A percentile compares a stretch with the other conserved stretches of the same genome.
phyloP scores from a whole-genome alignment of 2,329 filamentous ascomycete genomes.

The Xylaria sp. region DNA sequence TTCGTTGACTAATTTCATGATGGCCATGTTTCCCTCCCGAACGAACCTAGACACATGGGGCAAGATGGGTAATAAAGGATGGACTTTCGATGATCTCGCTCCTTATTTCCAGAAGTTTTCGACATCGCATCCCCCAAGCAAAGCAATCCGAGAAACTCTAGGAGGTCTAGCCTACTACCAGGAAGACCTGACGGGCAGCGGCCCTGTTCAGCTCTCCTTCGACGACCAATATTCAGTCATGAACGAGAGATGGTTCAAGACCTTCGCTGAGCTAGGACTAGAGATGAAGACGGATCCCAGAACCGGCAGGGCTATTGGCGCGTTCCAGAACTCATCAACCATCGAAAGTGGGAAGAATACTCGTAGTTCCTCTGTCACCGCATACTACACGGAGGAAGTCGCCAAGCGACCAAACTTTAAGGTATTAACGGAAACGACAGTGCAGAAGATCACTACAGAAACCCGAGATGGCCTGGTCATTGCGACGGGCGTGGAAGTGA shows the following conservation, averaged over 20 bases:
- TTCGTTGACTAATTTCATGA: slow-evolving; percentile 44
- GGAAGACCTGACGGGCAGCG: slow-evolving; percentile 45
- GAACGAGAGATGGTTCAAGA: slow-evolving; percentile 53
- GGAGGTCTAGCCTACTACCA: slow-evolving; percentile 47
- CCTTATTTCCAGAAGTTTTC: slow-evolving; percentile 40
- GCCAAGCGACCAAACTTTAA: slow-evolving; percentile 50
- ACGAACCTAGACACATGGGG: slow-evolving; percentile 38
- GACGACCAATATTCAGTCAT: slow-evolving; percentile 49
- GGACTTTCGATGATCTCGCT: slow-evolving; percentile 38
- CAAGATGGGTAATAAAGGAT: slow-evolving; percentile 43
- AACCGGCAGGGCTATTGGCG: slow-evolving; percentile 47
- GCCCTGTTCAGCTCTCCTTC: slow-evolving; percentile 53
- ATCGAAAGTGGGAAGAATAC: slow-evolving; percentile 49
- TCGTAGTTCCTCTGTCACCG: slow-evolving; percentile 50
- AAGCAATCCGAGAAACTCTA: slow-evolving; percentile 33
- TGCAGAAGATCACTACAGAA: slow-evolving; percentile 50
- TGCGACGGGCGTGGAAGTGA: slow-evolving; percentile 51
- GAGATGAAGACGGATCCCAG: slow-evolving; percentile 50
- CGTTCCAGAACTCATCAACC: slow-evolving; percentile 49
- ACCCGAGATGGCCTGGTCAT: slow-evolving; percentile 40
- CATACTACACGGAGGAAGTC: slow-evolving; percentile 51
- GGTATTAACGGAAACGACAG: slow-evolving; percentile 50
- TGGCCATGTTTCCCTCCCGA: slow-evolving; percentile 41
- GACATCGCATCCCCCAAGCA: slow-evolving; percentile 38
- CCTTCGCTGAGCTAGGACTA: slow-evolving; percentile 51